Evolutionary conservation across 345 rosid species (phyloP), one percentile per base, ranked within the genome.

Genomic region (Pugionium dolabratum): DNA sequence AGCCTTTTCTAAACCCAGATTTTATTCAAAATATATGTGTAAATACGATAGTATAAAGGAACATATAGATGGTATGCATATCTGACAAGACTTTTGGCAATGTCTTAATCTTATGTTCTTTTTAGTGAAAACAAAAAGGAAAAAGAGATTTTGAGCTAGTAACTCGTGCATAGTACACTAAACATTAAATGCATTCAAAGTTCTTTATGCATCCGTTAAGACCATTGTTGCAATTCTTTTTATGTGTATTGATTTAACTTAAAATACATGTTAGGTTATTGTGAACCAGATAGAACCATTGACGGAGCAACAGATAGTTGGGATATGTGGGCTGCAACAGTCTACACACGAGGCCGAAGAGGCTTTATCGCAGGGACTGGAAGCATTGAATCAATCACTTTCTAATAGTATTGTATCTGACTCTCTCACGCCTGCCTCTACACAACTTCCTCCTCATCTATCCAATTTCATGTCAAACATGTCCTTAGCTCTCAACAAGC

Each of bases 401-500:
- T 87, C 90, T 5, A 90, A 95, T 51, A 87, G 90, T 56, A 87
- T 95, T 58, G 80, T 97, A 50, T 86, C 97, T 0, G 97, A 91
- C 42, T 84, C 97, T 5, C 74, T 95, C 35, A 31, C 71, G 52
- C 66, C 76, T 56, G 86, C 85, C 69, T 80, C 77, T 54, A 84
- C 97, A 62, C 88, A 89, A 18, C 83, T 84, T 78, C 87, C 88
- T 53, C 89, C 96, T 5, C 87, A 87, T 79, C 80, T 91, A 88
- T 79, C 86, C 28, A 95, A 85, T 80, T 91, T 85, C 82, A 95
- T 95, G 97, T 86, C 89, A 49, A 96, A 91, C 46, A 95, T 95
- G 99, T 89, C 97, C 48, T 35, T 82, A 1, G 99, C 97, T 76
- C 89, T 95, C 79, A 95, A 78, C 84, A 95, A 95, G 82, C 97